Conservation (phyloP, 768 basidiomycete species). For the Lactifluus echinatus region DNA sequence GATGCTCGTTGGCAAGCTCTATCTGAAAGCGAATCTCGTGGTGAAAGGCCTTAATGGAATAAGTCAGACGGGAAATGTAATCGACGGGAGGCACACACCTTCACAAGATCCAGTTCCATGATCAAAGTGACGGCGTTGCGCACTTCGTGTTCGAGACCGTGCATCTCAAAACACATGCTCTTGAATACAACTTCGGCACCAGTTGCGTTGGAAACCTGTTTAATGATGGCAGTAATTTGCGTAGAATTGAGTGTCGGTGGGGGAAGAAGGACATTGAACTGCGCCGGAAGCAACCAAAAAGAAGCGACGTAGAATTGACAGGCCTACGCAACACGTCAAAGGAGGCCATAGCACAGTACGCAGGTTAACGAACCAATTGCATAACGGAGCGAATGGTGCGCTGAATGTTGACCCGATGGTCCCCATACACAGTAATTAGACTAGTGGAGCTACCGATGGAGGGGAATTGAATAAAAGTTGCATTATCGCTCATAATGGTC, state of each 20-base stretch:
- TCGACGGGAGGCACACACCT: conserved; percentile 40
- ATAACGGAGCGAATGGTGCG: conserved; percentile 90
- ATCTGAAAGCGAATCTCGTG: conserved; percentile 98
- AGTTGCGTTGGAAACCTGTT: conserved; percentile 77
- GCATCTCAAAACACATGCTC: conserved; percentile 95
- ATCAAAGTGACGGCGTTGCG: conserved; percentile 78
- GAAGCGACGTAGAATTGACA: conserved; percentile 96
- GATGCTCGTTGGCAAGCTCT: conserved; percentile 93
- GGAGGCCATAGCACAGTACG: conserved; percentile 13
- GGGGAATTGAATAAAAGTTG: conserved; percentile 91
- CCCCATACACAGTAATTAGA: conserved; percentile 88
- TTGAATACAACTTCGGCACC: conserved; percentile 96
- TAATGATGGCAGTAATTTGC: conserved; percentile 76
- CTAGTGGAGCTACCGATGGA: conserved; percentile 88
- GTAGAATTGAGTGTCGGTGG: conserved; percentile 72
- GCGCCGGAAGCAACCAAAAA: conserved; percentile 90
- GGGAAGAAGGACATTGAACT: conserved; percentile 87
- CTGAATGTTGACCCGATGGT: conserved; percentile 89
- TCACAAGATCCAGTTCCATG: conserved; percentile 84
- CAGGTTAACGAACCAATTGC: conserved; percentile 63
- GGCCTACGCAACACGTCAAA: conserved; percentile 44
- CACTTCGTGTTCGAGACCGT: conserved; percentile 89
- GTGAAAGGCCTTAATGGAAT: conserved; percentile 62
- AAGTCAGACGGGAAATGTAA: background rate
- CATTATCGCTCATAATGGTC: conserved; percentile 91